phyloP scores from a whole-genome alignment of 352 stramenopile species.

The Phytophthora citrophthora region DNA sequence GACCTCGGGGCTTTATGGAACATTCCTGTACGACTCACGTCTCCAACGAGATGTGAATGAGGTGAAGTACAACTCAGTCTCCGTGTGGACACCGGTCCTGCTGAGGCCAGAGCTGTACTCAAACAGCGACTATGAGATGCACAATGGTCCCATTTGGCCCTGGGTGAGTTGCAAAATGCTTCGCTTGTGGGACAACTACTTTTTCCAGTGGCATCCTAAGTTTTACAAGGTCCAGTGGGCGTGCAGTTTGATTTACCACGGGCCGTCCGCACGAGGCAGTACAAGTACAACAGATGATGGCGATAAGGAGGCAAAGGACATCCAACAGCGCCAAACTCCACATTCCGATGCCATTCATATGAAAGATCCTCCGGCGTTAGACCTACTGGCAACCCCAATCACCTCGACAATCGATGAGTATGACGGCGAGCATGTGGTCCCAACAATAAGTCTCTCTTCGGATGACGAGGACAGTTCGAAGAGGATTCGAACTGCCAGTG shows the following conservation, averaged over 20 bases:
- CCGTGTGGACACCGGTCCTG: conserved; percentile 83
- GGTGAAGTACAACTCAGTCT: conserved; percentile 60
- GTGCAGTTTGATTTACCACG: conserved; percentile 54
- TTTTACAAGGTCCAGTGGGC: conserved; percentile 83
- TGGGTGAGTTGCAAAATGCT: conserved; percentile 86
- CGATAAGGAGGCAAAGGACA: conserved; percentile 11
- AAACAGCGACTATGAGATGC: conserved; percentile 57
- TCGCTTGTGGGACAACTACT: conserved; percentile 82
- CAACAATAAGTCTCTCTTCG: conserved; percentile 31
- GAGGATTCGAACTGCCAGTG: conserved; percentile 33
- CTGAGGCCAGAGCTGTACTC: conserved; percentile 51
- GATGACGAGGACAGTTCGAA: conserved; percentile 23
- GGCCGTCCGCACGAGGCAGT: conserved; percentile 23
- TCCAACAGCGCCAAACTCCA: conserved; percentile 20
- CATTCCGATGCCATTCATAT: conserved; percentile 12
- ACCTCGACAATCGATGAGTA: conserved; percentile 31
- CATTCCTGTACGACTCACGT: conserved; percentile 81
- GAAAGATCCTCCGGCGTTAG: conserved; percentile 28
- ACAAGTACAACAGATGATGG: neutral
- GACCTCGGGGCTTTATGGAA: conserved; percentile 83
- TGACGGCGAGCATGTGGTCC: conserved; percentile 19
- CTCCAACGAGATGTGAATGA: conserved; percentile 74
- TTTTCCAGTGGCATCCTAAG: conserved; percentile 88
- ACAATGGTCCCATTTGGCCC: conserved; percentile 73
- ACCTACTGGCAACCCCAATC: conserved; percentile 35